Base-by-base conservation (phyloP, 352 stramenopile species). In the Globisporangium sylvaticum region DNA sequence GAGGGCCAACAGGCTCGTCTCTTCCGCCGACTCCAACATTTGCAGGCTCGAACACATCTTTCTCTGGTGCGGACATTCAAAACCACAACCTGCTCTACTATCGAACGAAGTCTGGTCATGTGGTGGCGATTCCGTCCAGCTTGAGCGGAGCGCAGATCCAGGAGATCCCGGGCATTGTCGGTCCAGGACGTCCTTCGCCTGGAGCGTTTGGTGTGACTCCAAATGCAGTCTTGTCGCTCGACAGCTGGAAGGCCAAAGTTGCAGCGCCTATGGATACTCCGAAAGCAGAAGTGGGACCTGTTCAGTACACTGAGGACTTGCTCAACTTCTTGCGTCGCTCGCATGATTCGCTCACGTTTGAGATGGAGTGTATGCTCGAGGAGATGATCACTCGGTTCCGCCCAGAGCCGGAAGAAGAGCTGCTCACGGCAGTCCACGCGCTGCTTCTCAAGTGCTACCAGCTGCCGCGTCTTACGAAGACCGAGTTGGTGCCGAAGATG, bases 301-400 rank as follows among this genome's bases (percentile, higher is more conserved):
- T 96, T 27, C 87, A 96, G 75, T 95, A 95, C 75, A 95, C 91
- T 3, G 91, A 97, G 34, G 91, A 97, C 42, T 67, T 99, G 39
- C 97, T 99, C 74, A 98, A 96, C 48, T 97, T 96, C 63, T 77
- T 99, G 25, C 98, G 77, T 78, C 90, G 94, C 73, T 89, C 86
- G 65, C 90, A 91, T 69, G 84, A 94, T 64, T 83, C 87, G 25
- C 77, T 97, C 52, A 96, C 85, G 55, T 96, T 96, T 71, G 93
- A 98, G 72, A 97, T 99, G 81, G 97, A 99, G 81, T 95, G 90
- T 34, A 98, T 99, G 75, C 78, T 99, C 34, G 97, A 99, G 79
- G 97, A 99, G 71, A 89, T 99, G 70, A 99, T 99, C 72, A 96
- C 98, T 5, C 94, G 96, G 48, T 99, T 99, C 70, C 91, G 97